Base-by-base conservation (phyloP, 352 stramenopile species). In the Phytophthora fragariae region DNA sequence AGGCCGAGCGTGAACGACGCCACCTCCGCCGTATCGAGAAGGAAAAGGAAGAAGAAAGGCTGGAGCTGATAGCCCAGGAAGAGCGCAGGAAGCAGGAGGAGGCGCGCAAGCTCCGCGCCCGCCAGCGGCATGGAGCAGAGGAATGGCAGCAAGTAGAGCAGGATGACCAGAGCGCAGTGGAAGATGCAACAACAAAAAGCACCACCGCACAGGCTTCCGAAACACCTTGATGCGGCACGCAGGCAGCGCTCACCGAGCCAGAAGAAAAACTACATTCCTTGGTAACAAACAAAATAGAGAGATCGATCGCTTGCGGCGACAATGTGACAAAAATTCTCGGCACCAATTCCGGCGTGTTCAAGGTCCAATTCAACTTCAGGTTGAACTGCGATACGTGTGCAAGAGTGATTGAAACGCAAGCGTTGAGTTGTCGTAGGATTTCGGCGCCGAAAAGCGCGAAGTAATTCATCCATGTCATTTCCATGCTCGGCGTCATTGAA, bases 21-120 rank as follows among this genome's bases (percentile, higher is more conserved):
- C 80, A 86, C 9, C 68, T 83, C 62, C 85, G 85, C 19, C 84
- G 88, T 24, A 54, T 91, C 24, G 88, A 92, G 56, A 89, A 89
- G 58, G 86, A 93, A 65, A 69, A 82, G 31, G 65, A 83, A 44
- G 80, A 92, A 2, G 83, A 90, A 17, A 75, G 67, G 6, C 61
- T 73, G 0, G 87, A 91, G 55, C 54, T 70, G 17, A 62, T 77
- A 61, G 73, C 73, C 0, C 69, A 89, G 65, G 73, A 81, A 27
- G 77, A 84, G 33, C 76, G 82, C 10, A 80, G 79, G 63, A 77
- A 80, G 53, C 80, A 90, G 61, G 77, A 86, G 27, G 79, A 90
- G 53, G 83, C 80, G 2, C 84, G 85, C 1, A 75, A 90, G 66
- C 62, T 80, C 10, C 84, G 86, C 41, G 82, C 77, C 21, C 76